A percentile compares a stretch with the other conserved stretches of the same genome.
Conservation (phyloP, 345 rosid genomes). For the Atalantia buxifolia region DNA sequence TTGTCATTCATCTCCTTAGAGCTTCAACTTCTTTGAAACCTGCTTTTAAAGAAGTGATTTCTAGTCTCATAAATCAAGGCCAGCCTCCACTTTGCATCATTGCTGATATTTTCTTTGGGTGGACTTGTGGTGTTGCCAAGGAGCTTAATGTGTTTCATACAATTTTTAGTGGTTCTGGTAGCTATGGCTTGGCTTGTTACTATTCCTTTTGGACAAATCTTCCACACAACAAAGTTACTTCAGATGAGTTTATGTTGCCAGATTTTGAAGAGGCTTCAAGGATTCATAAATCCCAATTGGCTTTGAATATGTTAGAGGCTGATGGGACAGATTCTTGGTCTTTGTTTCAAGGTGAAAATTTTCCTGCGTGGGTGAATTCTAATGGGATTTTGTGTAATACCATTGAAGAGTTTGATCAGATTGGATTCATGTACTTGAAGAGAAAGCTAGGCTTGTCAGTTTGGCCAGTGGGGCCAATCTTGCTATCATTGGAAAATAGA, state of each 20-base stretch:
- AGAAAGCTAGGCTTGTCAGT: constrained; percentile 14
- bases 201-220: constrained; percentile 25
- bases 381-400: constrained; percentile 30
- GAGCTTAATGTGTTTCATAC: constrained; percentile 32
- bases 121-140: constrained; percentile 14
- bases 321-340: constrained; percentile 54
- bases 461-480: constrained; percentile 31
- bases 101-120: not conserved
- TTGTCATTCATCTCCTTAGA: constrained; percentile 29
- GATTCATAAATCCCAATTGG: constrained; percentile 19
- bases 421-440: constrained; percentile 24
- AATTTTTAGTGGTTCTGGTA: constrained; percentile 17
- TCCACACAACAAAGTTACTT: constrained; percentile 4
- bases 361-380: constrained; percentile 2
- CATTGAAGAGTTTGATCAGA: constrained; percentile 28
- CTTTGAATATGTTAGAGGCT: constrained; percentile 36
- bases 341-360: constrained; percentile 26
- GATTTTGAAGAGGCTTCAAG: constrained; percentile 27
- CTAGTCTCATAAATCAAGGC: constrained; percentile 12
- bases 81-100: constrained; percentile 32
- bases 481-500: constrained; percentile 6
- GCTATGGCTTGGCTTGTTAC: constrained; percentile 28
- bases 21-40: constrained; percentile 35
- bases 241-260: constrained; percentile 13
- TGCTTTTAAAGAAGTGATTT: constrained; percentile 26